Conservation (phyloP, 805 yeast species). For the Saccharomycopsis sp. region DNA sequence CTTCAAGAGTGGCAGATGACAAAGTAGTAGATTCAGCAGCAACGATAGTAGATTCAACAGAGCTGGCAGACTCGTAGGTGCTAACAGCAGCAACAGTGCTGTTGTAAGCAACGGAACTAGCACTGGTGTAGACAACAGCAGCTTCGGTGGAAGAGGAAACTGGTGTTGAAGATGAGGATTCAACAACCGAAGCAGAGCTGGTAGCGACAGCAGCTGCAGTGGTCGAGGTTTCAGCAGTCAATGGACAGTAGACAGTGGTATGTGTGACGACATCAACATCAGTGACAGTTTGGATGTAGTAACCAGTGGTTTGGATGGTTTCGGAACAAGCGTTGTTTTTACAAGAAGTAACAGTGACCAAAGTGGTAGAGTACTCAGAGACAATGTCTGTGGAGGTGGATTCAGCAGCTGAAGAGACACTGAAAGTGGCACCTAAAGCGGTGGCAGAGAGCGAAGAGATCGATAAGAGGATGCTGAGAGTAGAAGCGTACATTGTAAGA, state of each 20-base stretch:
- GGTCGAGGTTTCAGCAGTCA: conserved; percentile 11
- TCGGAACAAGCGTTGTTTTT: conserved; percentile 19
- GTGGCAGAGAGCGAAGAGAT: background rate
- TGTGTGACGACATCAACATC: conserved; percentile 14
- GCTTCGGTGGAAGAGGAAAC: background rate
- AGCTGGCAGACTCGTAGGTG: background rate
- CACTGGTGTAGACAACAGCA: background rate
- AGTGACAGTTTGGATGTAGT: conserved; percentile 18
- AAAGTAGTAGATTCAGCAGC: background rate
- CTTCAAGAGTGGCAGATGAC: background rate
- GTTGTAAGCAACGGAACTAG: background rate
- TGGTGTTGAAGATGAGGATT: no score
- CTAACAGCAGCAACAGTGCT: no score
- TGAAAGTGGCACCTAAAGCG: background rate
- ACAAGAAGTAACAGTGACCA: conserved; percentile 20
- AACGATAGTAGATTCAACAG: background rate
- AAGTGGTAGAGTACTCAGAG: conserved; percentile 10
- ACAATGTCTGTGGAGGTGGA: conserved; percentile 12
- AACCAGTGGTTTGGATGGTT: conserved; percentile 17
- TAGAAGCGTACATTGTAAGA: background rate
- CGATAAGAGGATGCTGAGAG: background rate
- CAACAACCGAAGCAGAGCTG: background rate
- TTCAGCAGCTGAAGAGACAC: background rate
- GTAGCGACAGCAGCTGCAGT: background rate
- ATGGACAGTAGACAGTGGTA: conserved; percentile 20